Conservation (phyloP, 2,329 filamentous ascomycete species). For the Onygenales sp. region DNA sequence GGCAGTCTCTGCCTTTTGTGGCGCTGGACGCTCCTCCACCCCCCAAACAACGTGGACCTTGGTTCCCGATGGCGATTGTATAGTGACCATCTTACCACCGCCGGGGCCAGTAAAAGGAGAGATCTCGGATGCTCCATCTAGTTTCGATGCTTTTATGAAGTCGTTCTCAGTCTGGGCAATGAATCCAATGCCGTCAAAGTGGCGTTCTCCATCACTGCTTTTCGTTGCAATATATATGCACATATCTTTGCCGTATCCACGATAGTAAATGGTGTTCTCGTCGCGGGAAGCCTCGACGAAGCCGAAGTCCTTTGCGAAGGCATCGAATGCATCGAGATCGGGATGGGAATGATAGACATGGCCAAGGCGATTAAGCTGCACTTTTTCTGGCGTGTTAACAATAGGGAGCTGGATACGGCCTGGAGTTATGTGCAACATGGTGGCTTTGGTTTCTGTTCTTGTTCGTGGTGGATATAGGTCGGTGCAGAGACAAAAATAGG, state of each 20-base stretch:
- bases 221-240: slow-evolving; percentile 36
- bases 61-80: slow-evolving; percentile 32
- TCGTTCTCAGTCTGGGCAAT: slow-evolving; percentile 33
- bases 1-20: slow-evolving; percentile 16
- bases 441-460: not conserved
- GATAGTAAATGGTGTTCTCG: slow-evolving; percentile 29
- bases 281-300: slow-evolving; percentile 31
- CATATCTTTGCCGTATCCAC: slow-evolving; percentile 34
- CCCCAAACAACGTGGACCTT: slow-evolving; percentile 32
- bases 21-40: not conserved
- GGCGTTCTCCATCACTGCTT: slow-evolving; percentile 22
- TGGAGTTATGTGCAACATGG: not conserved
- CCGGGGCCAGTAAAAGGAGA: slow-evolving; percentile 27
- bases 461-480: not conserved
- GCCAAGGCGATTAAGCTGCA: slow-evolving; percentile 38
- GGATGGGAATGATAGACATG: slow-evolving; percentile 49
- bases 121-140: slow-evolving; percentile 22
- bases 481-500: too few species aligned
- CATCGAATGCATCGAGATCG: slow-evolving; percentile 39
- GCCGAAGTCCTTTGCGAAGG: slow-evolving; percentile 37
- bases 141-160: slow-evolving; percentile 25
- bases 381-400: slow-evolving; percentile 22
- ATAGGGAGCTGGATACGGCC: not conserved
- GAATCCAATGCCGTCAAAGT: slow-evolving; percentile 35
- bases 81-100: slow-evolving; percentile 26